A percentile compares a stretch with the other conserved stretches of the same genome.
Evolutionary conservation across 495 filamentous ascomycete genomes (phyloP).

Genomic region (Astrothelium macrocarpum): DNA sequence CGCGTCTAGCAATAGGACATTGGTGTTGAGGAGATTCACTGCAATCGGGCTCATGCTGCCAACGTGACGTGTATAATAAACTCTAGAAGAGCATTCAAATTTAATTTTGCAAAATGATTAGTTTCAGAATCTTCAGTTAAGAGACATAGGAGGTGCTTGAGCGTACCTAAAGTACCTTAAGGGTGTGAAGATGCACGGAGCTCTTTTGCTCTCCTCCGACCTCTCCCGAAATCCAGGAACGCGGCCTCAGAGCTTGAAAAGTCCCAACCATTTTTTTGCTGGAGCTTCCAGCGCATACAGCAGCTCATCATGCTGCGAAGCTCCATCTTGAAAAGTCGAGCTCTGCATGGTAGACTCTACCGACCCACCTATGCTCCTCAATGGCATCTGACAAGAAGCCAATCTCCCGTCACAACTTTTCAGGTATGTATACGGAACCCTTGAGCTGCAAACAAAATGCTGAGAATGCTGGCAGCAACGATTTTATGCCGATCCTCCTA

Average conservation of each 20-base stretch:
- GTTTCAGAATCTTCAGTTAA: too few species aligned
- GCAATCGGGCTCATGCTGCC: not conserved
- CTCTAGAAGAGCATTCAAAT: too few species aligned
- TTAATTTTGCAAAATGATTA: too few species aligned
- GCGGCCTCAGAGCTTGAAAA: not conserved
- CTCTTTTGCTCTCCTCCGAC: conserved; percentile 5
- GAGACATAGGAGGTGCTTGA: too few species aligned
- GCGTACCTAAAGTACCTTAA: too few species aligned
- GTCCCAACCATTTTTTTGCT: not conserved
- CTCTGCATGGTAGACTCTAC: conserved; percentile 26
- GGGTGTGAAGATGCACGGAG: not conserved
- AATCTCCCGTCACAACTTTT: not conserved
- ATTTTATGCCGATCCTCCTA: conserved; percentile 16
- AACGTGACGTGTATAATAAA: not conserved
- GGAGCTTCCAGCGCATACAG: conserved; percentile 14
- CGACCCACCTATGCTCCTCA: conserved; percentile 24
- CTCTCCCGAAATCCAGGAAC: conserved; percentile 4
- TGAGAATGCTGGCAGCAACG: conserved; percentile 10
- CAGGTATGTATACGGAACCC: not conserved
- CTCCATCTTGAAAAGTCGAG: conserved; percentile 50
- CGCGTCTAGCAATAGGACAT: not conserved
- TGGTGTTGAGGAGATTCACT: not conserved
- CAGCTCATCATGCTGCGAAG: conserved; percentile 59
- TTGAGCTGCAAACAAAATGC: conserved; percentile 43
- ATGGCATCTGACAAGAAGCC: not conserved